Base-by-base conservation (phyloP, 139 green algal genomes). In the Nannochloris sp. region DNA sequence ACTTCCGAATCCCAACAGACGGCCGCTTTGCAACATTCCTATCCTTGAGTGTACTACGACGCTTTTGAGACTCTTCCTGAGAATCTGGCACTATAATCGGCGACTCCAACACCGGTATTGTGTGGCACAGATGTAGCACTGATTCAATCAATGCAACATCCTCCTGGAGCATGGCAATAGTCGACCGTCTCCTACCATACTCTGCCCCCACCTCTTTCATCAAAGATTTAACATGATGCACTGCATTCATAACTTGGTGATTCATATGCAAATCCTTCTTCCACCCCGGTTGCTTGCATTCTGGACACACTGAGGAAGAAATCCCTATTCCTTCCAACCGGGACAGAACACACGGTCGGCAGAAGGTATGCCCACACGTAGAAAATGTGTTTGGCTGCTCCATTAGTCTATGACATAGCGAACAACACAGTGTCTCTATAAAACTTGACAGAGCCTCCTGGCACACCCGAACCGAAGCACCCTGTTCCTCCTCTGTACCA, bases 281-380 rank as follows among this genome's bases (percentile, higher is more conserved):
- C 82, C 82, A 88, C 37, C 50, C 71, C 11, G 82, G 82, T 51
- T 70, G 51, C 3, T 44, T 25, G 70, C 82, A 88, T 10, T 23
- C 51, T 0, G 81, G 81, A 70, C 82, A 88, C 56, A 79, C 55
- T 2, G 80, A 85, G 51, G 74, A 74, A 31, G 44, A 74, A 51
- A 88, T 84, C 46, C 82, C 82, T 8, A 70, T 69, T 3, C 82
- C 82, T 43, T 88, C 82, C 8, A 88, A 50, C 2, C 69, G 80
- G 2, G 44, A 56, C 1, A 79, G 68, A 2, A 86, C 78, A 66
- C 82, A 88, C 11, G 33, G 33, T 40, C 33, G 33, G 11, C 81
- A 88, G 45, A 87, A 88, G 1, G 67, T 75, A 65, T 80, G 67
- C 12, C 71, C 71, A 48, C 82, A 88, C 0, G 65, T 66, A 12